phyloP scores from a whole-genome alignment of 257 asterid species.

The Solanum clarkiae region DNA sequence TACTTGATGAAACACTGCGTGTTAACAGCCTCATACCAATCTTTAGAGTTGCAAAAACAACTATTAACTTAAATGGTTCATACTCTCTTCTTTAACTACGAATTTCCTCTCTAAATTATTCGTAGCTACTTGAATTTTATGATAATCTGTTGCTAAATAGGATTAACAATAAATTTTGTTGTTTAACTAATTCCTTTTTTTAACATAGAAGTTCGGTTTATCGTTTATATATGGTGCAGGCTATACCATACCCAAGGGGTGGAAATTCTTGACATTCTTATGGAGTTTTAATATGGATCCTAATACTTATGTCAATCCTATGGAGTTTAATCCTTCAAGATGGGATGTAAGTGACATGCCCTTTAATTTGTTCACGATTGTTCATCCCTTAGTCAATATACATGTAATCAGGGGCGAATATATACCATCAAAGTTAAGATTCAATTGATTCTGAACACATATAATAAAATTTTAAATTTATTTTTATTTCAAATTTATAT shows the following conservation, averaged over 20 bases:
- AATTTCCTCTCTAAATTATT: no score
- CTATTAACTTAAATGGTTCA: neutral
- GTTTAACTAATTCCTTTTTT: no score
- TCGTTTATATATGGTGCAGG: neutral
- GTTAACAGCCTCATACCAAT: neutral
- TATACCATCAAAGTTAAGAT: no score
- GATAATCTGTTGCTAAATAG: no score
- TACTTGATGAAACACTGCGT: neutral
- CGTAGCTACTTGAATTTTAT: no score
- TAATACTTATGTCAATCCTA: neutral
- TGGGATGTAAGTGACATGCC: neutral
- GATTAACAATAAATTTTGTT: no score
- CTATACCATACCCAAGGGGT: neutral
- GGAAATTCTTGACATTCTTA: neutral
- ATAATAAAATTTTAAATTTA: neutral
- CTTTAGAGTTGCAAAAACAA: neutral
- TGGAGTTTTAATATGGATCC: neutral
- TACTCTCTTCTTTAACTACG: neutral
- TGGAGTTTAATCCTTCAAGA: neutral
- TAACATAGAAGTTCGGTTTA: neutral
- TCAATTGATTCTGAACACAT: neutral
- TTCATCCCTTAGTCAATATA: neutral
- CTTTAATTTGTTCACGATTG: neutral
- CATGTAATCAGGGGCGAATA: neutral
- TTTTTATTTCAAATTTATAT: no score